Conservation (phyloP, 2,329 filamentous ascomycete species). For the Gnomoniopsis smithogilvyi region DNA sequence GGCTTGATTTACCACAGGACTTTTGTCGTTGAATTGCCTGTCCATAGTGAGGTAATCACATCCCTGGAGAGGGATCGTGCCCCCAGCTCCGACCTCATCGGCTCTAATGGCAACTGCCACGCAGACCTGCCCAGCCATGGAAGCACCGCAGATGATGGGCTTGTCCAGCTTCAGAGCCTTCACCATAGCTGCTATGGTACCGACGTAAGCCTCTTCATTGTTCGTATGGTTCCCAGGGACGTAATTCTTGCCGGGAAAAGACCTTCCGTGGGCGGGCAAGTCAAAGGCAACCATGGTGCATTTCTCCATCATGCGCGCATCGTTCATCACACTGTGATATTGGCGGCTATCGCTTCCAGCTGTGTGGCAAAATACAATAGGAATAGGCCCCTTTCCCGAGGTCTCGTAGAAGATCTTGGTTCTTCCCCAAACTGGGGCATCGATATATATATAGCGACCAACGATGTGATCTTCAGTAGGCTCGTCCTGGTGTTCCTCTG, state of each 20-base stretch:
- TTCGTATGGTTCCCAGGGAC: conserved; percentile 43
- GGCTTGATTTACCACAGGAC: conserved; percentile 43
- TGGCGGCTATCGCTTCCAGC: conserved; percentile 44
- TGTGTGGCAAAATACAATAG: conserved; percentile 42
- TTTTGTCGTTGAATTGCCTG: conserved; percentile 41
- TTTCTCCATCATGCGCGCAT: conserved; percentile 40
- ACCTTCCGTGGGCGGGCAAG: conserved; percentile 45
- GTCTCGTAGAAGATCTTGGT: conserved; percentile 48
- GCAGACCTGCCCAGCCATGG: conserved; percentile 48
- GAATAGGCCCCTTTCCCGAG: conserved; percentile 41
- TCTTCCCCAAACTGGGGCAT: conserved; percentile 42
- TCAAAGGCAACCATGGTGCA: conserved; percentile 49
- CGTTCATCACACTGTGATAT: conserved; percentile 51
- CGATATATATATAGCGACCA: conserved; percentile 44
- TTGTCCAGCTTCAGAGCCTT: conserved; percentile 39
- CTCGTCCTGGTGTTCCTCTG: conserved; percentile 34
- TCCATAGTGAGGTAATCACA: conserved; percentile 28
- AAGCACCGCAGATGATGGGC: conserved; percentile 46
- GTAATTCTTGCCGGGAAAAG: conserved; percentile 40
- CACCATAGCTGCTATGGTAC: conserved; percentile 40
- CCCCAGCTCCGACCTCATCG: conserved; percentile 42
- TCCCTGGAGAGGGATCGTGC: conserved; percentile 41
- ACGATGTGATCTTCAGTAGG: conserved; percentile 39
- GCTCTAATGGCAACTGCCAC: conserved; percentile 43
- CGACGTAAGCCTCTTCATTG: conserved; percentile 43